These are phyloP conservation scores for Fusarium sp. DNA, from an alignment of 2,329 filamentous ascomycete genomes.

Conservation along the genomic window DNA sequence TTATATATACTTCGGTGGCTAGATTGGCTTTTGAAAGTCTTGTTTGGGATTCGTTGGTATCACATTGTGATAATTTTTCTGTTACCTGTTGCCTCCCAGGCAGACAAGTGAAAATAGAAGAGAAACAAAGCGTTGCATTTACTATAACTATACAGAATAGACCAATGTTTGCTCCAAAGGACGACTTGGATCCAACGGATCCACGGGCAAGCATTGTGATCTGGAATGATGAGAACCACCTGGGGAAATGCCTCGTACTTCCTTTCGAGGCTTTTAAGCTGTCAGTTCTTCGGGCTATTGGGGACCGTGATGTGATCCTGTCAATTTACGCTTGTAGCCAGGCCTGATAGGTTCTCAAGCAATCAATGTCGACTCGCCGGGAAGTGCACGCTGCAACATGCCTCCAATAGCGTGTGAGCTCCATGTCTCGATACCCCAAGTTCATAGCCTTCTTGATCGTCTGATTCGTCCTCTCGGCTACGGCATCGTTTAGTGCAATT, in stretches of 20 bases:
- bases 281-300: neutral
- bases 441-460: too few relatives aligned
- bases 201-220: rapidly evolving
- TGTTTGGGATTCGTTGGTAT: neutral
- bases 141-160: too few relatives aligned
- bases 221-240: neutral
- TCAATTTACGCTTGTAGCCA: neutral
- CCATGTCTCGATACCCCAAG: neutral
- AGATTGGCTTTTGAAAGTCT: neutral
- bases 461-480: neutral
- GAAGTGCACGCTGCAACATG: neutral
- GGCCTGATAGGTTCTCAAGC: neutral
- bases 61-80: too few relatives aligned
- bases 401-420: neutral
- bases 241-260: neutral
- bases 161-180: too few relatives aligned
- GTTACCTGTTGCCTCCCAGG: too few relatives aligned
- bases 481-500: neutral
- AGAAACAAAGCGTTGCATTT: too few relatives aligned
- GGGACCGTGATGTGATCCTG: neutral
- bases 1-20: neutral
- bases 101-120: too few relatives aligned
- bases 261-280: neutral
- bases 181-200: neutral
- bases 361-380: neutral